phyloP scores from a whole-genome alignment of 306 rosid species.

The Quercus alba region DNA sequence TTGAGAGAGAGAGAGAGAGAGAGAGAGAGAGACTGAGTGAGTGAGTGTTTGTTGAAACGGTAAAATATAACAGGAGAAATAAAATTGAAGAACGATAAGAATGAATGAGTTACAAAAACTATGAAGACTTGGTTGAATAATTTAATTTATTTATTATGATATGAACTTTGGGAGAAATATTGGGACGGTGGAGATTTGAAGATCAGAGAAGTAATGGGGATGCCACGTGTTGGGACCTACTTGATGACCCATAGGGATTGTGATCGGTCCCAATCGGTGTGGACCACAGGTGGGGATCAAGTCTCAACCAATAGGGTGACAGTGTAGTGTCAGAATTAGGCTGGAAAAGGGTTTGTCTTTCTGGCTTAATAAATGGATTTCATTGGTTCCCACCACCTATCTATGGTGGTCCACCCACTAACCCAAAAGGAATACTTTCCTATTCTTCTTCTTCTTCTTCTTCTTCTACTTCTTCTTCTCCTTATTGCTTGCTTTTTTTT shows the following conservation, averaged over 20 bases:
- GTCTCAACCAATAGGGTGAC: constrained; percentile 5
- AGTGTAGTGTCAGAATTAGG: constrained; percentile 15
- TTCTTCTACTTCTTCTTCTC: not conserved
- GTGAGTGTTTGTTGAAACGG: not conserved
- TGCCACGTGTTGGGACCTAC: constrained; percentile 23
- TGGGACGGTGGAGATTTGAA: constrained; percentile 6
- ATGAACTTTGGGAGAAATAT: not conserved
- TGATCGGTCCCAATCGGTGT: constrained; percentile 15
- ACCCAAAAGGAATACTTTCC: not conserved
- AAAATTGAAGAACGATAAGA: not conserved
- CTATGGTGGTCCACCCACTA: constrained; percentile 24
- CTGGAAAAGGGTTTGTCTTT: constrained; percentile 15
- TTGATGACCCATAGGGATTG: not conserved
- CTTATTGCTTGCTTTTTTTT: not conserved
- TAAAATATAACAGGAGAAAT: constrained; percentile 9
- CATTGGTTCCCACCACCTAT: constrained; percentile 6
- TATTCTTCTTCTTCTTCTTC: not conserved
- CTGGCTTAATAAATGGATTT: constrained; percentile 16
- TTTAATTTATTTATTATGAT: no score
- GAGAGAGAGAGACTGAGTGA: not conserved
- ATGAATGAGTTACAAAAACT: no score
- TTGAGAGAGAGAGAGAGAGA: not conserved
- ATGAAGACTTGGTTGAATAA: no score
- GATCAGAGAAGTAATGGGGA: not conserved
- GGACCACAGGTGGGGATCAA: constrained; percentile 25